phyloP scores from a whole-genome alignment of 2,329 filamentous ascomycete species.

The Fusarium sp. region DNA sequence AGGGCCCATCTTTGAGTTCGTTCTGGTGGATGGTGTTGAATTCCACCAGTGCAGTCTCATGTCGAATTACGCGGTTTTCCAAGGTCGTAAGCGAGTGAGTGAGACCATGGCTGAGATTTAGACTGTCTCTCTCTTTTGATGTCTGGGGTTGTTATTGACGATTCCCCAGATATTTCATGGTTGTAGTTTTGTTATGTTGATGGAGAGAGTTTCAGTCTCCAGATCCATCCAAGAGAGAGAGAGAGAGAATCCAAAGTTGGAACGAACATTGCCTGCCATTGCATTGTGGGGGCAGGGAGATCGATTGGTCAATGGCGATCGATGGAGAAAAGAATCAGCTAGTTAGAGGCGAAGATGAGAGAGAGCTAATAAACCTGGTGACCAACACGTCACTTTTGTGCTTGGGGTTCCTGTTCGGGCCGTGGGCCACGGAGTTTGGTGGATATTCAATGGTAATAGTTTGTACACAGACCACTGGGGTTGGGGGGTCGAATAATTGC shows the following conservation, averaged over 20 bases:
- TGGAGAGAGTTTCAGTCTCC: background rate
- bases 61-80: conserved; percentile 18
- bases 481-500: conserved; percentile 13
- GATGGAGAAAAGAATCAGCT: background rate
- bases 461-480: background rate
- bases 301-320: conserved; percentile 30
- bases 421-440: background rate
- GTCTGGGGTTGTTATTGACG: background rate
- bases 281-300: conserved; percentile 7
- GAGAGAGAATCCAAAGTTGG: background rate
- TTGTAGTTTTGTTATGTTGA: background rate
- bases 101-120: conserved; percentile 18
- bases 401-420: conserved; percentile 5
- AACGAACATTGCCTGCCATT: background rate
- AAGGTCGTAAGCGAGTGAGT: conserved; percentile 18
- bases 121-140: background rate
- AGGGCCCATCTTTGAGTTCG: conserved; percentile 20
- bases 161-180: background rate
- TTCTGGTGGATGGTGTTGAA: conserved; percentile 19
- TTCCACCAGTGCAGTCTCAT: conserved; percentile 29
- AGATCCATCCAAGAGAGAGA: background rate
- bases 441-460: conserved; percentile 23
- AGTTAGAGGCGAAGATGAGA: background rate
- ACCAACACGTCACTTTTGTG: conserved; percentile 12
- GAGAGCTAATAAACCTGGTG: background rate